Base-by-base conservation (phyloP, 352 stramenopile genomes). In the Globisporangium apiculatum region DNA sequence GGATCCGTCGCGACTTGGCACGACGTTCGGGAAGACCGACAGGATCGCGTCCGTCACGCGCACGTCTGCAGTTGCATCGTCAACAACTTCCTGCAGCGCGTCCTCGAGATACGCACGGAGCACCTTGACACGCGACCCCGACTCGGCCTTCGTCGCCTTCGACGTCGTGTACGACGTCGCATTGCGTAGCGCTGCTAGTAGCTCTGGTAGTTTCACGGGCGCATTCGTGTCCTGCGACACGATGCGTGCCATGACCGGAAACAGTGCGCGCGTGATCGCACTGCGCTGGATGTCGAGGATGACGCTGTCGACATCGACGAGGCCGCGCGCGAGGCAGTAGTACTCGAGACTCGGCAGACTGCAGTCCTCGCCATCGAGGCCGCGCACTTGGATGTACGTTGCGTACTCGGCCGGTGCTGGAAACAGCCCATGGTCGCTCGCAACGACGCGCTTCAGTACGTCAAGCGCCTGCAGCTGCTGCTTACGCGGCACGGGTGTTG, bases 221-320 rank as follows among this genome's bases (percentile, higher is more conserved):
- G 74, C 85, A 48, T 69, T 60, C 1, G 58, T 62, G 36, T 88
- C 80, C 57, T 83, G 76, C 36, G 75, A 61, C 7, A 87, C 55
- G 38, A 90, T 85, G 35, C 74, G 76, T 9, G 76, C 46, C 46
- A 89, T 64, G 1, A 61, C 57, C 11, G 76, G 76, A 48, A 85
- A 79, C 15, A 90, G 45, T 8, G 73, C 60, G 3, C 75, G 42
- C 18, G 61, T 11, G 24, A 89, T 50, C 9, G 80, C 78, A 36
- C 64, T 47, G 53, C 62, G 46, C 35, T 73, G 73, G 38, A 89
- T 64, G 1, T 9, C 45, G 15, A 78, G 54, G 18, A 90, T 65
- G 0, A 54, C 49, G 10, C 42, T 55, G 57, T 83, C 74, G n/a
- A 90, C 40, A 58, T 88, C 64, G 47, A 81, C 78, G 40, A 84